Percentiles rank a stretch among this genome's conserved stretches.
Evolutionary conservation across 2,329 filamentous ascomycete species (phyloP).

Genomic region (Trichoderma breve): DNA sequence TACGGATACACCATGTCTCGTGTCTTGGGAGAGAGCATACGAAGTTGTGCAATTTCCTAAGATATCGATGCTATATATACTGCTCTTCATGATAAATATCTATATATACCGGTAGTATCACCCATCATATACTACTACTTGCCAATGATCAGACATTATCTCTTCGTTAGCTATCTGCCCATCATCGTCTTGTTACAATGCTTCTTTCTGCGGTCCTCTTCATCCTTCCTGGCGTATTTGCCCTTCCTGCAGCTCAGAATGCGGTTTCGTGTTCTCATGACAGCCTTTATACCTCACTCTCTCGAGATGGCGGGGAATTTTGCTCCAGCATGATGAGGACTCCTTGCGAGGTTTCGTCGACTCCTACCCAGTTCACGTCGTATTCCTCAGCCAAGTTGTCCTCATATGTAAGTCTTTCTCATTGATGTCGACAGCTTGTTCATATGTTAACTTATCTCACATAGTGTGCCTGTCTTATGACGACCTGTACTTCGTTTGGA

Average conservation of each 20-base stretch:
- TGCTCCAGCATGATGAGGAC: constrained; percentile 32
- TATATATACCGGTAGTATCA: not conserved
- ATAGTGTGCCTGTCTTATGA: constrained; percentile 31
- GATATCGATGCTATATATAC: not conserved
- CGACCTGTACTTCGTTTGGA: constrained; percentile 21
- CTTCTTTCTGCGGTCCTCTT: not conserved
- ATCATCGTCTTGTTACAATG: not conserved
- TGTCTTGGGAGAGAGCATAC: not conserved
- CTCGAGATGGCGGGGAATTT: constrained; percentile 28
- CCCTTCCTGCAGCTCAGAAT: constrained; percentile 16
- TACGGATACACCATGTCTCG: constrained; percentile 17
- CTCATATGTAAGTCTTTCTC: constrained; percentile 30
- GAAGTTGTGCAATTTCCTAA: not conserved
- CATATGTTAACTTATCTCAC: not conserved
- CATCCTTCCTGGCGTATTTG: constrained; percentile 2
- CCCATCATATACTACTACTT: not conserved
- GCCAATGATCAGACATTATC: not conserved
- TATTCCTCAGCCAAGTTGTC: constrained; percentile 32
- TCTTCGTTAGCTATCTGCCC: not conserved
- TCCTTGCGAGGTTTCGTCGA: constrained; percentile 23
- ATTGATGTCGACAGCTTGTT: too few species aligned
- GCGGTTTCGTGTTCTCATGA: constrained; percentile 28
- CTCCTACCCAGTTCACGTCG: constrained; percentile 31
- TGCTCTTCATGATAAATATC: not conserved
- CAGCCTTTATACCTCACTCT: constrained; percentile 33